These are phyloP conservation scores for Juglanconis sp. DNA, from an alignment of 2,329 filamentous ascomycete genomes.

Conservation along the genomic window DNA sequence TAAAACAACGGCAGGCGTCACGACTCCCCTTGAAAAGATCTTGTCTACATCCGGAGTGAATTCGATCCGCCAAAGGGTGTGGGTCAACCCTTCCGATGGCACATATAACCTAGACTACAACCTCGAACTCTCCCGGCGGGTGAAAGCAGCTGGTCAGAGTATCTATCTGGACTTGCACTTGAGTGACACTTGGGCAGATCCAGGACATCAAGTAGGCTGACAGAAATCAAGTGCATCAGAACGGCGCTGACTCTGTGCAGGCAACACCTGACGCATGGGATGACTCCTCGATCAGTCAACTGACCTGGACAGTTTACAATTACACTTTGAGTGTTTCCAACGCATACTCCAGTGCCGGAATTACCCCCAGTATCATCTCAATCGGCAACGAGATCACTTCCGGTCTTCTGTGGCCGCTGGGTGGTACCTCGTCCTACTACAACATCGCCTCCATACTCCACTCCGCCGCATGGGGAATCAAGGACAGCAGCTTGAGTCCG, in stretches of 20 bases:
- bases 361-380: slow-evolving; percentile 60
- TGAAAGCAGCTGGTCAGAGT: slow-evolving; percentile 57
- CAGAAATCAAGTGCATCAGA: too few species aligned
- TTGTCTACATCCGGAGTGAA: slow-evolving; percentile 50
- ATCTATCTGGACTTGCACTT: slow-evolving; percentile 64
- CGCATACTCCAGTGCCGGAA: slow-evolving; percentile 53
- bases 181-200: slow-evolving; percentile 70
- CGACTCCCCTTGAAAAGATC: slow-evolving; percentile 59
- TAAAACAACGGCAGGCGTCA: slow-evolving; percentile 51
- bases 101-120: slow-evolving; percentile 70
- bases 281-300: slow-evolving; percentile 42
- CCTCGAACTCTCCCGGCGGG: slow-evolving; percentile 60
- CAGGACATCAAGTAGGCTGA: slow-evolving; percentile 27
- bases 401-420: slow-evolving; percentile 65
- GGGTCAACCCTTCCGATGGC: slow-evolving; percentile 65
- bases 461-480: slow-evolving; percentile 61
- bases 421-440: slow-evolving; percentile 50
- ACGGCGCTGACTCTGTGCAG: neutral
- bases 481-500: slow-evolving; percentile 55
- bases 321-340: slow-evolving; percentile 64
- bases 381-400: slow-evolving; percentile 72
- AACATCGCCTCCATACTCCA: slow-evolving; percentile 64
- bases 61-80: slow-evolving; percentile 57
- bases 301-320: slow-evolving; percentile 63
- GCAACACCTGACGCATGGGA: neutral